Evolutionary conservation across 163 green algal species (phyloP).

Genomic region (Prototheca stagnorum): DNA sequence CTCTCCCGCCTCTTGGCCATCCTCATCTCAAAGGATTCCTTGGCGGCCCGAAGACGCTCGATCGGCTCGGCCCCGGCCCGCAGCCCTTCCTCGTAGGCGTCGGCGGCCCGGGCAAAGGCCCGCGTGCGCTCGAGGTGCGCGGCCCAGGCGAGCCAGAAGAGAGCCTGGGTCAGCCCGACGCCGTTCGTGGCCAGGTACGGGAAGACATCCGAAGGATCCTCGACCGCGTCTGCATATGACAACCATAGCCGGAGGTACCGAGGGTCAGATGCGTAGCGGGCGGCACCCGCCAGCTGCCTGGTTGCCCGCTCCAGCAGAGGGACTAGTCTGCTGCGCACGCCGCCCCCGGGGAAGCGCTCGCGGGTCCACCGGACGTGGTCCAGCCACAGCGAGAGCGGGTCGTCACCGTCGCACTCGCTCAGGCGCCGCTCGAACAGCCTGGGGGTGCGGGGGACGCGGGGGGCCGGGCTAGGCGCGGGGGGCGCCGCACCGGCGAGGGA

Average conservation of each 20-base stretch:
- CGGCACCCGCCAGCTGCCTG: conserved; percentile 37
- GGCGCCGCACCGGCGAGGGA: too few relatives aligned
- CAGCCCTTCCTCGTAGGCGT: conserved; percentile 62
- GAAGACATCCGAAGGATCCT: conserved; percentile 80
- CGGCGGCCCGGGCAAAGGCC: conserved; percentile 52
- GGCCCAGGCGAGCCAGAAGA: conserved; percentile 80
- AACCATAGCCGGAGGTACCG: conserved; percentile 91
- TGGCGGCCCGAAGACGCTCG: conserved; percentile 53
- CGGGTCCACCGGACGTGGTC: conserved; percentile 93
- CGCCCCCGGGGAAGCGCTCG: conserved; percentile 40
- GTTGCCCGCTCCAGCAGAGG: conserved; percentile 76
- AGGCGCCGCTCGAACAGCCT: too few relatives aligned
- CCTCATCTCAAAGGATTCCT: too few relatives aligned
- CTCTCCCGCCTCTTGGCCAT: too few relatives aligned
- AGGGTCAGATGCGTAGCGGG: conserved; percentile 59
- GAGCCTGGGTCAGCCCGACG: conserved; percentile 63
- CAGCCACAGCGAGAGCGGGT: too few relatives aligned
- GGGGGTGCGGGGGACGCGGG: too few relatives aligned
- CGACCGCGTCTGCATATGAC: conserved; percentile 77
- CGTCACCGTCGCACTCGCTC: too few relatives aligned
- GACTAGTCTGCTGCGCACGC: conserved; percentile 54
- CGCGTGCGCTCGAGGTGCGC: conserved; percentile 61
- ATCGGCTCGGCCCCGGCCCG: conserved; percentile 49
- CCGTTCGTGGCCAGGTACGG: conserved; percentile 59
- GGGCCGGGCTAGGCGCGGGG: too few relatives aligned